Base-by-base conservation (phyloP, 169 alveolate genomes). In the Plasmodium vinckei region DNA sequence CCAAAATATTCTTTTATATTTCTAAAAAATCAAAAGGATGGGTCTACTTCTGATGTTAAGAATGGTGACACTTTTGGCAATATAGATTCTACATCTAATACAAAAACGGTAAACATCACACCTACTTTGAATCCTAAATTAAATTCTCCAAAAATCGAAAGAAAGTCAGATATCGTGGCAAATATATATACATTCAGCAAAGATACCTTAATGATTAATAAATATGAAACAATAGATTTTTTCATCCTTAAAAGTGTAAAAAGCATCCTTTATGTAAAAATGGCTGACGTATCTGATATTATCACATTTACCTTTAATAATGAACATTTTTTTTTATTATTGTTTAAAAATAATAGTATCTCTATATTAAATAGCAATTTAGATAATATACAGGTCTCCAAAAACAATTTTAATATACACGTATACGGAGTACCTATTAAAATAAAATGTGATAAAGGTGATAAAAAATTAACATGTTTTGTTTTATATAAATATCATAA, bases 1-100 rank as follows among this genome's bases (percentile, higher is more conserved):
- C 91, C 91, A 7, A 59, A 47, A 23, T 69, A 59, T 49, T 23
- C 91, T 39, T 86, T 86, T 21, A 33, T 70, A 13, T 59, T 61
- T 39, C 19, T 63, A 33, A 39, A 64, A 61, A 47, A 4, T 6
- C 68, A 3, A 9, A 27, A 21, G 15, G 25, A 10, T 6, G 44
- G 33, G 1, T 19, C 63, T 17, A 15, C 15, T 10, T 1, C 0
- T 10, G 33, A 27, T 3, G 2, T 33, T 15, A 4, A 13, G 13
- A 49, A 19, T 19, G 12, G n/a, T 39, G 12, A 44, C 25, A n/a
- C 23, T 49, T 49, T n/a, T 13, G 12, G 0, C 9, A 42, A 4
- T 44, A 19, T 13, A 19, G 53, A 46, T 19, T 13, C 77, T 21
- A 42, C 21, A 39, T 23, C 21, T 25, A 7, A 5, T 21, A 2